Evolutionary conservation across 441 rosid genomes (phyloP).

Genomic region (Erodium texanum): DNA sequence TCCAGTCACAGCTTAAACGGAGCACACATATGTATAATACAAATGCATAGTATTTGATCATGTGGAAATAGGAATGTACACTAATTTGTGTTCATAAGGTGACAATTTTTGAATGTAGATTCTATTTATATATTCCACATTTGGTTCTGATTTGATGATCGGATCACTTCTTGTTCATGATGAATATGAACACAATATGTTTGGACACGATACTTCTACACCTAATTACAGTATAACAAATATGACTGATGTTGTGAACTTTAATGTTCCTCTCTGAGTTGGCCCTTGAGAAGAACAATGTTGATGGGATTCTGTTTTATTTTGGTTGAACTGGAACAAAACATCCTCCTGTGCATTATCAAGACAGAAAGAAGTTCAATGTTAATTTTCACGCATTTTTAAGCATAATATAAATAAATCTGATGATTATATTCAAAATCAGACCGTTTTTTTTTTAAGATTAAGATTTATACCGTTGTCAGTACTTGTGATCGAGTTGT

Average conservation of each 20-base stretch:
- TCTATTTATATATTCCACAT: background rate
- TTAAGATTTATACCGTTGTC: too few relatives aligned
- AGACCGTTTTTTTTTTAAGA: too few relatives aligned
- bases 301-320: background rate
- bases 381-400: background rate
- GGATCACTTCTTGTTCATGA: background rate
- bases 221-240: background rate
- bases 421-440: too few relatives aligned
- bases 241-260: background rate
- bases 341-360: background rate
- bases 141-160: background rate
- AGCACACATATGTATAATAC: conserved; percentile 1
- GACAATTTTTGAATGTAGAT: background rate
- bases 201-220: background rate
- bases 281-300: background rate
- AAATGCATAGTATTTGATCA: background rate
- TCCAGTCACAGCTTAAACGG: conserved; percentile 42
- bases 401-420: too few relatives aligned
- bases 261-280: background rate
- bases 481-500: conserved; percentile 2
- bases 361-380: background rate
- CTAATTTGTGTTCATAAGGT: background rate
- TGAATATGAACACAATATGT: background rate
- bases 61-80: background rate
- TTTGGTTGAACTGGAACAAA: background rate